Evolutionary conservation across 1,139 yeast genomes (phyloP).

Genomic region (Debaryomyces sp.): DNA sequence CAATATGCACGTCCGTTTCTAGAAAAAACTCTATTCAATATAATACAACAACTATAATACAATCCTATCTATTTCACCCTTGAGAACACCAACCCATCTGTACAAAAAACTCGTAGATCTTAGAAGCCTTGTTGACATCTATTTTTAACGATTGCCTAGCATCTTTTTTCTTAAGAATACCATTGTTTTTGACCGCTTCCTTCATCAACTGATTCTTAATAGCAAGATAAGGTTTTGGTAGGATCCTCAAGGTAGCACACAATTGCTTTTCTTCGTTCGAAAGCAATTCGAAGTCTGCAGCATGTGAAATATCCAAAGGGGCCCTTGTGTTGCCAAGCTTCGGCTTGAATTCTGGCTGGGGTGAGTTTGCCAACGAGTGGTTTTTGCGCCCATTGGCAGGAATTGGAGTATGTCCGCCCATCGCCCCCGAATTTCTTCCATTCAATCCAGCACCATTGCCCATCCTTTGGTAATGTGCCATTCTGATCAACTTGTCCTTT

Average conservation of each 20-base stretch:
- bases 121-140: constrained; percentile 83
- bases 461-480: constrained; percentile 62
- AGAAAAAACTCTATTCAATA: neutral
- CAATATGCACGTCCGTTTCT: neutral
- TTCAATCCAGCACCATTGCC: constrained; percentile 45
- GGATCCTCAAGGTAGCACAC: constrained; percentile 79
- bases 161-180: constrained; percentile 76
- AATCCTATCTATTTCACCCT: constrained; percentile 26
- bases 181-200: constrained; percentile 84
- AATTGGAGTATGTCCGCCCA: constrained; percentile 10
- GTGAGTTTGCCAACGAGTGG: constrained; percentile 28
- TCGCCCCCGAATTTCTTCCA: constrained; percentile 28
- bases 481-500: constrained; percentile 73
- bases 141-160: constrained; percentile 82
- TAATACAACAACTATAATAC: constrained; percentile 6
- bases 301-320: constrained; percentile 77
- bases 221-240: constrained; percentile 93
- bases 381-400: constrained; percentile 21
- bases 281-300: constrained; percentile 80
- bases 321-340: constrained; percentile 44
- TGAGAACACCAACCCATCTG: constrained; percentile 82
- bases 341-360: constrained; percentile 46
- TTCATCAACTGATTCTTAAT: constrained; percentile 90
- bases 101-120: constrained; percentile 89
- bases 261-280: constrained; percentile 85